These are phyloP conservation scores for Coniella vitis DNA, from an alignment of 2,329 filamentous ascomycete species.

Conservation along the genomic window DNA sequence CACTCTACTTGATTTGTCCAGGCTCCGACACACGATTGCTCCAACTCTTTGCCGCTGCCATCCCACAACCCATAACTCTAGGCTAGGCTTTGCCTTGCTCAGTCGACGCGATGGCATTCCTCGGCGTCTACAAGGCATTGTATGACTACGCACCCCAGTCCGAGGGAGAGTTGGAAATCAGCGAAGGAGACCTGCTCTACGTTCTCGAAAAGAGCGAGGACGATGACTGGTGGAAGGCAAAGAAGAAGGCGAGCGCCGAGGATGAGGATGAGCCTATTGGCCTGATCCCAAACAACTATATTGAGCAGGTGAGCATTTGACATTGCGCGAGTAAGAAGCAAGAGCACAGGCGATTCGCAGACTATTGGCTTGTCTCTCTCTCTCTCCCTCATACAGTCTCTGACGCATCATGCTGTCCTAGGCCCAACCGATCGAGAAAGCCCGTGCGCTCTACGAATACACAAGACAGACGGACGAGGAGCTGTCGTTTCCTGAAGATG, in stretches of 20 bases:
- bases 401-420: not conserved
- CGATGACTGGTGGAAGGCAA: constrained; percentile 91
- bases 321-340: not conserved
- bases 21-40: not conserved
- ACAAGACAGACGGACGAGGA: constrained; percentile 96
- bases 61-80: constrained; percentile 1
- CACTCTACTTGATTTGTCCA: constrained; percentile 3
- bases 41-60: not conserved
- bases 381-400: not conserved
- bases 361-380: no score
- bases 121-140: constrained; percentile 82
- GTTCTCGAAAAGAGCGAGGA: constrained; percentile 74
- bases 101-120: constrained; percentile 66
- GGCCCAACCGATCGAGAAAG: constrained; percentile 48
- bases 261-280: constrained; percentile 90
- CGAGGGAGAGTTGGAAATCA: constrained; percentile 76
- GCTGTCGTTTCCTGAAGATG: constrained; percentile 89
- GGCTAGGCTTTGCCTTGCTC: constrained; percentile 5
- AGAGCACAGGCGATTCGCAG: not conserved
- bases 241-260: constrained; percentile 76
- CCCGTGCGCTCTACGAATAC: constrained; percentile 97
- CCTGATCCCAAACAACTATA: constrained; percentile 88
- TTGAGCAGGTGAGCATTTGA: constrained; percentile 68
- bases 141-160: constrained; percentile 90
- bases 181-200: constrained; percentile 83